Percentiles rank a stretch among this genome's conserved stretches.
These are phyloP conservation scores for Peronosclerospora sorghi DNA, from an alignment of 352 stramenopile species.

Conservation along the genomic window DNA sequence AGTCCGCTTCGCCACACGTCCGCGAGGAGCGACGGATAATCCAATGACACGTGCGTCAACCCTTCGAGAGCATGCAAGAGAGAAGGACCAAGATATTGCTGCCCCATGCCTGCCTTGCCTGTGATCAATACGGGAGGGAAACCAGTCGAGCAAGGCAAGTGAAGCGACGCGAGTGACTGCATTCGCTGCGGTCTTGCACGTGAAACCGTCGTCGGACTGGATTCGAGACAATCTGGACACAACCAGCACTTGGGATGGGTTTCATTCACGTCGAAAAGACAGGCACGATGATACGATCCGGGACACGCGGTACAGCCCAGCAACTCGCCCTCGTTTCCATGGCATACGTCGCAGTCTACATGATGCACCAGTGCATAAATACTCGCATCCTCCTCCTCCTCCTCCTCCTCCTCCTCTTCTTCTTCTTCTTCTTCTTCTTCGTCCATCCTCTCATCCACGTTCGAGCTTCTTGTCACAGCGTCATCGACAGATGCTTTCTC, in stretches of 20 bases:
- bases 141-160: constrained; percentile 41
- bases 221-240: constrained; percentile 37
- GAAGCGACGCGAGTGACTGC: constrained; percentile 18
- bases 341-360: constrained; percentile 60
- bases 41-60: constrained; percentile 66
- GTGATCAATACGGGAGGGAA: constrained; percentile 65
- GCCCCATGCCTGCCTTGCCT: constrained; percentile 49
- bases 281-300: constrained; percentile 44
- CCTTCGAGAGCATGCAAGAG: constrained; percentile 72
- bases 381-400: constrained; percentile 49
- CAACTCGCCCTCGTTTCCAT: constrained; percentile 45
- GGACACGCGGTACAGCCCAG: constrained; percentile 54
- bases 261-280: constrained; percentile 16
- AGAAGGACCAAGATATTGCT: constrained; percentile 51
- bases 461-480: constrained; percentile 9
- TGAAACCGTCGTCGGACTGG: constrained; percentile 15
- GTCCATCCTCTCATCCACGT: not conserved
- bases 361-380: constrained; percentile 57
- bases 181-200: constrained; percentile 17
- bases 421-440: no score
- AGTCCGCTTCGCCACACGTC: no score
- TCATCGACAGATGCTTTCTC: constrained; percentile 33
- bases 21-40: constrained; percentile 66
- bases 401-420: no score
- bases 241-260: constrained; percentile 26